Conservation (phyloP, 352 stramenopile genomes). For the Globisporangium apiculatum region DNA sequence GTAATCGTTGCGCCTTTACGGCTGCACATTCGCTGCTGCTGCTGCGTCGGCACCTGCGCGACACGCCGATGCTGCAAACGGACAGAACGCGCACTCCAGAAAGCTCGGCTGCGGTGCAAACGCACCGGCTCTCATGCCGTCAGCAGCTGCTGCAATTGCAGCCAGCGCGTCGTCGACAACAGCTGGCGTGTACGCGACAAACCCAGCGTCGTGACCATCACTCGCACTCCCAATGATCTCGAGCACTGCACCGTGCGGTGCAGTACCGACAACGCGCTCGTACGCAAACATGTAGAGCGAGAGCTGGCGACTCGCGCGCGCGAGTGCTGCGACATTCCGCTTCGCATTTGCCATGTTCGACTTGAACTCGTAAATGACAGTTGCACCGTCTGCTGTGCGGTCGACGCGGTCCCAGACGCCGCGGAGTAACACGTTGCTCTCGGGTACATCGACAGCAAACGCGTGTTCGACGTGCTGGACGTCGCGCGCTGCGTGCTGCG, state of each 20-base stretch:
- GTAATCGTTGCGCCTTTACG: neutral
- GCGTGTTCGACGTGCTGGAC: constrained; percentile 56
- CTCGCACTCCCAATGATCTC: constrained; percentile 37
- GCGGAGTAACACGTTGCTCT: constrained; percentile 44
- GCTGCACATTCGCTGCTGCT: neutral
- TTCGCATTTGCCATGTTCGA: constrained; percentile 51
- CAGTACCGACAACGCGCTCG: constrained; percentile 38
- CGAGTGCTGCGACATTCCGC: constrained; percentile 46
- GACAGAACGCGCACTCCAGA: constrained; percentile 63
- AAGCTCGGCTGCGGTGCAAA: constrained; percentile 54
- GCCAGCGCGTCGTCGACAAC: constrained; percentile 27
- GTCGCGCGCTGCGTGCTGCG: constrained; percentile 19
- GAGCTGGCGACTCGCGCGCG: constrained; percentile 68
- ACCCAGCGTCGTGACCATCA: constrained; percentile 13
- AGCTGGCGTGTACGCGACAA: constrained; percentile 30
- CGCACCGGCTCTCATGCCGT: constrained; percentile 31
- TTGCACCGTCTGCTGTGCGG: constrained; percentile 14
- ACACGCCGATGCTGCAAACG: constrained; percentile 55
- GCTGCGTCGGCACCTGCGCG: constrained; percentile 18
- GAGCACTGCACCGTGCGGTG: constrained; percentile 46
- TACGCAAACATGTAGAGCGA: constrained; percentile 82
- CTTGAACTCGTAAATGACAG: constrained; percentile 82
- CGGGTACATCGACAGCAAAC: constrained; percentile 44
- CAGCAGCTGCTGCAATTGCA: constrained; percentile 27
- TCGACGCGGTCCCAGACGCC: constrained; percentile 82